Base-by-base conservation (phyloP, 2,329 filamentous ascomycete genomes). In the Neodidymelliopsis sp. region DNA sequence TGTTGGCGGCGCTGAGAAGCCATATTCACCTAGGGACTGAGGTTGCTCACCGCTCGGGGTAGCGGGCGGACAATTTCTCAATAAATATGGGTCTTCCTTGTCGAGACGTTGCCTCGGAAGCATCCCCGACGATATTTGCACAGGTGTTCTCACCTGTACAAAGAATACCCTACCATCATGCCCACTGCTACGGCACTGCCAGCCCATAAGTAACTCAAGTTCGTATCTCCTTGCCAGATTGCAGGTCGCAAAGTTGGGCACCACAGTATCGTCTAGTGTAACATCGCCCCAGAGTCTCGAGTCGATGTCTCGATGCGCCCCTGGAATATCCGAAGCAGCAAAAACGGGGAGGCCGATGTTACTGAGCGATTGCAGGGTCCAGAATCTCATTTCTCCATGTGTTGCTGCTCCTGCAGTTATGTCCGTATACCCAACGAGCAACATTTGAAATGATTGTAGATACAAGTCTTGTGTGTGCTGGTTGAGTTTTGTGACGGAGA, bases 161-260 rank as follows among this genome's bases (percentile, higher is more conserved):
- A 55, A 48, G 8, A 53, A 47, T 5, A 59, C 38, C 16, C 56
- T 46, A 16, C 48, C 56, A 19, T 25, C 41, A 27, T 53, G 31
- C 34, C 41, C 33, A 20, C 49, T 19, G 10, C 23, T 41, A 19
- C 38, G 30, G 36, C 57, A 59, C 29, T 60, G 55, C 13, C 45
- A 52, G 4, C 54, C 57, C 50, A 60, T 51, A 6, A 49, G 29
- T 7, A 60, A 39, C 20, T 60, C 57, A 6, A 57, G 16, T 24
- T 57, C 53, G 24, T 60, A 60, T 31, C 55, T 50, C 12, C 57
- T 33, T 27, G 22, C 39, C 31, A 59, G 18, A n/a, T 56, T 54
- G 29, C 57, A 59, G 2, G 41, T 35, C 10, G 24, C 23, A 19
- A 60, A 59, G 25, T 25, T 45, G 8, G 57, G 56, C 6, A 59